A percentile compares a stretch with the other conserved stretches of the same genome.
phyloP scores from a whole-genome alignment of 805 yeast species.

The Wickerhamomyces subpelliculosus region DNA sequence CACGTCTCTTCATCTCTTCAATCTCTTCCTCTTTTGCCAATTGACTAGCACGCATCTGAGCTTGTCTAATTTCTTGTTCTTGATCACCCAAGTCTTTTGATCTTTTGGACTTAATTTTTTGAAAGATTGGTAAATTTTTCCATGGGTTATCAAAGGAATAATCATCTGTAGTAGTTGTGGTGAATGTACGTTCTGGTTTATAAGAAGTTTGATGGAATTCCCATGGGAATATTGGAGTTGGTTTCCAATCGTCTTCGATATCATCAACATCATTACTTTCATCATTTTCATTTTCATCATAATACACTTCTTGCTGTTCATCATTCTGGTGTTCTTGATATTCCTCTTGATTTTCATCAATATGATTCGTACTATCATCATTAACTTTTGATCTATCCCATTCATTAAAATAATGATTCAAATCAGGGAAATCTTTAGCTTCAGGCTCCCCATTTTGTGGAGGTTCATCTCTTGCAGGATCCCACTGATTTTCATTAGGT shows the following conservation, averaged over 20 bases:
- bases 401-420: constrained; percentile 7
- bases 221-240: constrained; percentile 26
- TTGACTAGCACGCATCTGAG: not conserved
- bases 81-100: constrained; percentile 11
- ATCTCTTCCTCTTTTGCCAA: constrained; percentile 5
- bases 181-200: constrained; percentile 17
- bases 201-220: constrained; percentile 13
- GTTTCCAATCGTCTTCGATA: constrained; percentile 4
- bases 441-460: constrained; percentile 27
- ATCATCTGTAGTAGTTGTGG: constrained; percentile 4
- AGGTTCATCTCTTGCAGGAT: constrained; percentile 37
- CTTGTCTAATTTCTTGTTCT: constrained; percentile 1
- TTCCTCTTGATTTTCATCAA: not conserved
- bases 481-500: constrained; percentile 27
- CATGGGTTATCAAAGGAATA: constrained; percentile 10
- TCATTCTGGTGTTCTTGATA: not conserved
- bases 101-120: constrained; percentile 14
- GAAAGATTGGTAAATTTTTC: constrained; percentile 18
- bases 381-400: constrained; percentile 19
- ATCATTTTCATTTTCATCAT: not conserved
- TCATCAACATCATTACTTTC: not conserved
- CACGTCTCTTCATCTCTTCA: constrained; percentile 3
- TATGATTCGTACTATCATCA: too few relatives aligned
- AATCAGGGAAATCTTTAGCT: constrained; percentile 18
- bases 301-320: not conserved